Evolutionary conservation across 768 basidiomycete species (phyloP).

Genomic region (Hydnum rufescens): DNA sequence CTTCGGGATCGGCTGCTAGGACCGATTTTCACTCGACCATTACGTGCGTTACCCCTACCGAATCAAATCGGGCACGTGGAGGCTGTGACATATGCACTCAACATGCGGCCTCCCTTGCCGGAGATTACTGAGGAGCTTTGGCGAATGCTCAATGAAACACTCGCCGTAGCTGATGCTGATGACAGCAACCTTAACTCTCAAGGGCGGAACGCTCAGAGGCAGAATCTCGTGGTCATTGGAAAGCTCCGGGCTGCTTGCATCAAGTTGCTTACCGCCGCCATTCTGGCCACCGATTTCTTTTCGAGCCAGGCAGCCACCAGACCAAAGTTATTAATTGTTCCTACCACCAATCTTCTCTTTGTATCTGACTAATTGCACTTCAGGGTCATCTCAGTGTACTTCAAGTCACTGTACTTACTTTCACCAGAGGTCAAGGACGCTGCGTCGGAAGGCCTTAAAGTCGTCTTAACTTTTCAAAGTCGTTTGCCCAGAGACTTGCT

Average conservation of each 20-base stretch:
- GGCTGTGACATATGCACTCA: conserved; percentile 84
- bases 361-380: conserved; percentile 3
- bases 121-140: conserved; percentile 86
- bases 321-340: conserved; percentile 37
- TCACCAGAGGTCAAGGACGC: conserved; percentile 85
- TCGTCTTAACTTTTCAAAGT: conserved; percentile 74
- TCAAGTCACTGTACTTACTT: conserved; percentile 91
- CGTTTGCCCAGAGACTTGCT: conserved; percentile 87
- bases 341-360: background rate
- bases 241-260: conserved; percentile 90
- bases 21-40: conserved; percentile 87
- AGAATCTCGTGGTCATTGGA: conserved; percentile 60
- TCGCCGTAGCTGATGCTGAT: conserved; percentile 90
- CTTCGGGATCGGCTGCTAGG: conserved; percentile 77
- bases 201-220: conserved; percentile 53
- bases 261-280: conserved; percentile 77
- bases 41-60: conserved; percentile 81
- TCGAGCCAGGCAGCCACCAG: conserved; percentile 65
- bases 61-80: conserved; percentile 98
- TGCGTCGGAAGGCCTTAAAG: conserved; percentile 79
- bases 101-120: conserved; percentile 69
- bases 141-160: conserved; percentile 77
- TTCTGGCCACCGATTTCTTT: conserved; percentile 90
- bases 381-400: conserved; percentile 89
- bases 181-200: conserved; percentile 37